These are phyloP conservation scores for Exserohilum rostratum DNA, from an alignment of 2,329 filamentous ascomycete genomes.

Conservation along the genomic window DNA sequence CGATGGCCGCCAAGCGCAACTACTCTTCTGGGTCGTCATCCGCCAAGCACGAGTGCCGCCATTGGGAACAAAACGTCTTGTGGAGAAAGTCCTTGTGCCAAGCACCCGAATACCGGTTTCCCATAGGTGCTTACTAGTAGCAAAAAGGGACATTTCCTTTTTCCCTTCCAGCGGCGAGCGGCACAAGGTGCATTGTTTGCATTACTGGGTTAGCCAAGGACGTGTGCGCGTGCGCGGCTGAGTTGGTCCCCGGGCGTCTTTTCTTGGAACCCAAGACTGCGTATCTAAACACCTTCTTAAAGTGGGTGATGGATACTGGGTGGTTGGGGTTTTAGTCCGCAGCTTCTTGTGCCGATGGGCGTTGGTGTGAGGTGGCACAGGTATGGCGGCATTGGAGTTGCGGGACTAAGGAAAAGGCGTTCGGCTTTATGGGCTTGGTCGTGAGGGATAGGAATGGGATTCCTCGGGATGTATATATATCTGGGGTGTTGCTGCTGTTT, in stretches of 20 bases:
- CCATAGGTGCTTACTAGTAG: too few relatives aligned
- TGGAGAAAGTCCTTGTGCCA: background rate
- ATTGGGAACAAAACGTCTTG: background rate
- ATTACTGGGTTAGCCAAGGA: too few relatives aligned
- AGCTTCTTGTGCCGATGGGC: too few relatives aligned
- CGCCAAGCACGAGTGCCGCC: constrained; percentile 20
- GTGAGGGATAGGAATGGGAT: background rate
- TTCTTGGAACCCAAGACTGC: constrained; percentile 2
- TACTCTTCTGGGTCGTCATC: constrained; percentile 15
- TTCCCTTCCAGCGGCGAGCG: too few relatives aligned
- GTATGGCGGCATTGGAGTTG: too few relatives aligned
- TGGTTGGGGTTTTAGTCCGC: background rate
- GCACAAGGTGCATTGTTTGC: too few relatives aligned
- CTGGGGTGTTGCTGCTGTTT: background rate
- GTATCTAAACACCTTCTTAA: constrained; percentile 18
- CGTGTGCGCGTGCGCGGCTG: too few relatives aligned
- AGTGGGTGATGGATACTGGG: constrained; percentile 3
- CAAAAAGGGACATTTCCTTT: too few relatives aligned
- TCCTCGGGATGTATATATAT: constrained; percentile 2
- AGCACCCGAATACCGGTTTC: background rate
- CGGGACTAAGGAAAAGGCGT: background rate
- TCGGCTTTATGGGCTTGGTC: too few relatives aligned
- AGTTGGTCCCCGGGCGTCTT: too few relatives aligned
- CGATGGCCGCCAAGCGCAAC: constrained; percentile 21
- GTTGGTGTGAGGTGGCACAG: too few relatives aligned